Conservation (phyloP, 2,329 filamentous ascomycete genomes). For the Rhynchosporium agropyri region DNA sequence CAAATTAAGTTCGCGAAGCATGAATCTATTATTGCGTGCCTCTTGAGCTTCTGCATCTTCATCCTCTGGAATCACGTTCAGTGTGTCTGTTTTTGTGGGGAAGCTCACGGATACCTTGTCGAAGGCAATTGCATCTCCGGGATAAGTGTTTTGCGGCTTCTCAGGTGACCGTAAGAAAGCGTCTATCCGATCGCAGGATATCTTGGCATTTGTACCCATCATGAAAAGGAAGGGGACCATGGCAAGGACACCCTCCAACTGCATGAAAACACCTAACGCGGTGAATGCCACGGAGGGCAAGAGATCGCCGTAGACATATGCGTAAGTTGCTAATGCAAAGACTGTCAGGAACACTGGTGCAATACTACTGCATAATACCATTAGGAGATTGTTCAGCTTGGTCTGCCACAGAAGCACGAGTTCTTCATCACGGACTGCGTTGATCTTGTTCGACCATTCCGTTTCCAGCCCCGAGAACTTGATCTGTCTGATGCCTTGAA, state of each 20-base stretch:
- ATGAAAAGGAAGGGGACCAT: constrained; percentile 72
- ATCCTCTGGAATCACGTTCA: constrained; percentile 11
- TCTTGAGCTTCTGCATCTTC: constrained; percentile 20
- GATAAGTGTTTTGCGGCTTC: constrained; percentile 54
- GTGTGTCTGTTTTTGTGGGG: constrained; percentile 38
- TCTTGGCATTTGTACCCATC: constrained; percentile 68
- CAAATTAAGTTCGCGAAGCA: constrained; percentile 64
- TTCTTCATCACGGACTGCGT: constrained; percentile 64
- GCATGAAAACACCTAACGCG: constrained; percentile 70
- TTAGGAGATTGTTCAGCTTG: constrained; percentile 25
- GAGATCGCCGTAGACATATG: constrained; percentile 61
- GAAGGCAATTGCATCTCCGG: constrained; percentile 63
- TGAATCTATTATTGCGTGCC: constrained; percentile 56
- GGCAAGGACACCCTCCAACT: constrained; percentile 68
- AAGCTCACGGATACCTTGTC: constrained; percentile 69
- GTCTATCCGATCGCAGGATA: constrained; percentile 71
- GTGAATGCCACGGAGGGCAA: constrained; percentile 77
- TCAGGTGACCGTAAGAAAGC: constrained; percentile 70
- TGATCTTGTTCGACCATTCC: constrained; percentile 74
- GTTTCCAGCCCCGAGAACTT: constrained; percentile 77
- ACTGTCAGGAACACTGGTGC: constrained; percentile 74
- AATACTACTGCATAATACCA: constrained; percentile 58
- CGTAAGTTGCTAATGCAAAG: constrained; percentile 69
- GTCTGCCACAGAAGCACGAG: constrained; percentile 62
- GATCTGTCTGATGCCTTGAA: constrained; percentile 79